These are phyloP conservation scores for Plantago lanceolata DNA, from an alignment of 305 asterid genomes.

Conservation along the genomic window DNA sequence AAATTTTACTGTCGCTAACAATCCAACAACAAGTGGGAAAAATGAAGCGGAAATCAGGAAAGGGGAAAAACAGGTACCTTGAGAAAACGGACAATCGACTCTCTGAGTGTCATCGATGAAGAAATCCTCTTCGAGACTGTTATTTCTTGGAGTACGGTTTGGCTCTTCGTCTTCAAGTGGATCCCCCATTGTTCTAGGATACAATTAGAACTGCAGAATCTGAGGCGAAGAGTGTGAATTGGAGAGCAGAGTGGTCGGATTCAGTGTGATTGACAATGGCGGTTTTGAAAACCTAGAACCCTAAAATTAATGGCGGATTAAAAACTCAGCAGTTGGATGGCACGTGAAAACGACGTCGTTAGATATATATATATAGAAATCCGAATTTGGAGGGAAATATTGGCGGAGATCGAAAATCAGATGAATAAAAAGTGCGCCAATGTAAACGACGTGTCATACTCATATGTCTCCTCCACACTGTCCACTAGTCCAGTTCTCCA, in stretches of 20 bases:
- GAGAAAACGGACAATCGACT: conserved; percentile 39
- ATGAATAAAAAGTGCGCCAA: too few species aligned
- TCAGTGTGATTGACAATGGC: too few species aligned
- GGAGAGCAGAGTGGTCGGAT: too few species aligned
- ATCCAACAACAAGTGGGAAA: not conserved
- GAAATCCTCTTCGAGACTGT: conserved; percentile 22
- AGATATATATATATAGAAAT: too few species aligned
- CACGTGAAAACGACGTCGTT: too few species aligned
- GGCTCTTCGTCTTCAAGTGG: conserved; percentile 26
- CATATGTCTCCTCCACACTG: too few species aligned
- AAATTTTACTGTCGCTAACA: not conserved
- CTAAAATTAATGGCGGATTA: too few species aligned
- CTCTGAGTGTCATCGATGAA: conserved; percentile 36
- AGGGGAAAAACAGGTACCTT: conserved; percentile 27
- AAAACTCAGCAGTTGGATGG: too few species aligned
- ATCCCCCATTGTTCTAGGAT: conserved; percentile 29
- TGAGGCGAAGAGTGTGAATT: too few species aligned
- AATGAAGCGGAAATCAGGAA: not conserved
- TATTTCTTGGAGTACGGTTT: conserved; percentile 13
- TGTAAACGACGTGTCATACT: too few species aligned
- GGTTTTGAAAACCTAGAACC: too few species aligned
- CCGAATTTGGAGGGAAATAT: conserved; percentile 34
- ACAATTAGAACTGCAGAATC: not conserved
- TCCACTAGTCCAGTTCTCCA: too few species aligned
- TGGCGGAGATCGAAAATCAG: not conserved